A percentile compares a stretch with the other conserved stretches of the same genome.
These are phyloP conservation scores for Glaciozyma antarctica DNA, from an alignment of 768 basidiomycete genomes.

Conservation along the genomic window DNA sequence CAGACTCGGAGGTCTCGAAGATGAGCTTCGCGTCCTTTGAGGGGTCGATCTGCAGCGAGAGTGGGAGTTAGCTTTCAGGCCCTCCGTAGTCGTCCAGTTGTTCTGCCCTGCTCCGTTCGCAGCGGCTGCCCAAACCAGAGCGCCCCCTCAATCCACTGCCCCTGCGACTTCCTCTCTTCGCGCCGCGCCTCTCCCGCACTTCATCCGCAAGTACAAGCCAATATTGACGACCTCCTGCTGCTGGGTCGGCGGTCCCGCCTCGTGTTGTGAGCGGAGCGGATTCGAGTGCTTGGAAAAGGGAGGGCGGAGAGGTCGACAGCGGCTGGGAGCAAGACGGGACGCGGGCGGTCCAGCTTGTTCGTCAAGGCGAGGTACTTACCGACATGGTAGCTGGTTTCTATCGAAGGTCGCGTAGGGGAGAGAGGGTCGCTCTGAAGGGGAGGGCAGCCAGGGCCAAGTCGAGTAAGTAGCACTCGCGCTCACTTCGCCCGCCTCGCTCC, in stretches of 20 bases:
- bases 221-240: too few species aligned
- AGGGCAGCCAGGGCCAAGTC: too few species aligned
- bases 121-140: background rate
- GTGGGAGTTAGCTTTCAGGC: background rate
- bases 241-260: too few species aligned
- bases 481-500: too few species aligned
- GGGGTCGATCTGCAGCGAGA: constrained; percentile 19
- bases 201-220: too few species aligned
- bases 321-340: background rate
- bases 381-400: constrained; percentile 9
- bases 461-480: too few species aligned
- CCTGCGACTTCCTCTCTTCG: too few species aligned
- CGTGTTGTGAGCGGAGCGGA: background rate
- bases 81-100: background rate
- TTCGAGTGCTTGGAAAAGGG: background rate
- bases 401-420: background rate
- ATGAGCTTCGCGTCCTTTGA: constrained; percentile 32
- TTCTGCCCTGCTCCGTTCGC: background rate
- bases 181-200: too few species aligned
- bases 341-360: background rate
- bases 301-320: background rate
- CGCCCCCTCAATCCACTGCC: too few species aligned
- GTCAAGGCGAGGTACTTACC: constrained; percentile 3
- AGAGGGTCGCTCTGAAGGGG: too few species aligned
- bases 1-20: constrained; percentile 39